Evolutionary conservation across 179 eudicot genomes (phyloP).

Genomic region (Monotropa hypopitys): DNA sequence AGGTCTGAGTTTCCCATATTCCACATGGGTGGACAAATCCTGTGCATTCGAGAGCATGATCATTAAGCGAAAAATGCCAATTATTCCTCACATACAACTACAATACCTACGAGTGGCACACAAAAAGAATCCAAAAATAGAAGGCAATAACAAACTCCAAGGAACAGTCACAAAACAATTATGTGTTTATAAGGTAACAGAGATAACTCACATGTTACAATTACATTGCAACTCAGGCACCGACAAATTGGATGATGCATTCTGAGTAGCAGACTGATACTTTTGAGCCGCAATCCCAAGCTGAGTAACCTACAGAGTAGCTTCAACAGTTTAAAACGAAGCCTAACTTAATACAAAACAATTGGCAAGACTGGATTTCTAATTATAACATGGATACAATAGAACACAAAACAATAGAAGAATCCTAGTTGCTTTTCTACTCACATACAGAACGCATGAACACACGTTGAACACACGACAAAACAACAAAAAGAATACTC

Average conservation of each 20-base stretch:
- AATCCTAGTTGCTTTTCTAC: background rate
- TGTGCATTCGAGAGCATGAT: background rate
- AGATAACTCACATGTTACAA: constrained; percentile 66
- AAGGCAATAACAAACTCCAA: constrained; percentile 1
- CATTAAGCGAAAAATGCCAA: background rate
- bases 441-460: background rate
- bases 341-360: background rate
- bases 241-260: constrained; percentile 52
- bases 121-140: background rate
- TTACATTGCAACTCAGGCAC: constrained; percentile 78
- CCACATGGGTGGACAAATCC: background rate
- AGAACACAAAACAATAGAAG: background rate
- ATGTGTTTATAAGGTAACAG: background rate
- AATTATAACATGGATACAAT: background rate
- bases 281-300: constrained; percentile 23
- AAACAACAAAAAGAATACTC: background rate
- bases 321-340: background rate
- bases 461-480: background rate
- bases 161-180: no score
- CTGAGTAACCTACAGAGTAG: constrained; percentile 16
- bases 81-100: background rate
- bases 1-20: background rate
- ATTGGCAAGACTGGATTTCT: background rate
- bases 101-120: background rate
- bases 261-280: constrained; percentile 79